Conservation (phyloP, 768 basidiomycete genomes). For the Lactarius deliciosus region DNA sequence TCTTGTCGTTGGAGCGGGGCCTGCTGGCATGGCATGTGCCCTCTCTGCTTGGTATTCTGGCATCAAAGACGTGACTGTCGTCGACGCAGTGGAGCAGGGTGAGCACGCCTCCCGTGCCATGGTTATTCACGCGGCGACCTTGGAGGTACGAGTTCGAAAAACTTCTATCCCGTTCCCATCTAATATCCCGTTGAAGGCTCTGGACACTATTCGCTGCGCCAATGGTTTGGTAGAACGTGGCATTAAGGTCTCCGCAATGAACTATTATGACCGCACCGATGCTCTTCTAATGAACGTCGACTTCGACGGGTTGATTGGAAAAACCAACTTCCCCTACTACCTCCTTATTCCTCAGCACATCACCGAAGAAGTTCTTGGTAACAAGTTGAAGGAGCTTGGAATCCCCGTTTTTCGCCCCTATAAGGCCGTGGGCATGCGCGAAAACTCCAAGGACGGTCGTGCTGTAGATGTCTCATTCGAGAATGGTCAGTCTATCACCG, state of each 20-base stretch:
- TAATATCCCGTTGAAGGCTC: constrained; percentile 43
- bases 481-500: constrained; percentile 43
- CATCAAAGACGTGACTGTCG: constrained; percentile 43
- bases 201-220: constrained; percentile 47
- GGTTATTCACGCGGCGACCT: constrained; percentile 51
- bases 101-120: constrained; percentile 45
- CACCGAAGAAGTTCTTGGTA: constrained; percentile 44
- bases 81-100: constrained; percentile 41
- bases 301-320: constrained; percentile 38
- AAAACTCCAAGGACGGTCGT: constrained; percentile 33
- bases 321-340: constrained; percentile 47
- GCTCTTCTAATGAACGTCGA: constrained; percentile 34
- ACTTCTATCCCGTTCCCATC: constrained; percentile 29
- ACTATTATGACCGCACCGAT: constrained; percentile 36
- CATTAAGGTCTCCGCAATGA: constrained; percentile 34
- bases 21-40: constrained; percentile 48
- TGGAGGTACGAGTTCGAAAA: constrained; percentile 42
- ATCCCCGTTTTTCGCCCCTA: constrained; percentile 40
- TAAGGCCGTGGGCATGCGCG: constrained; percentile 42
- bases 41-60: constrained; percentile 47
- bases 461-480: constrained; percentile 47
- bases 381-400: constrained; percentile 37
- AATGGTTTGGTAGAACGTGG: constrained; percentile 42
- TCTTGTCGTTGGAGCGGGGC: constrained; percentile 53
- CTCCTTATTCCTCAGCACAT: constrained; percentile 45